phyloP scores from a whole-genome alignment of 179 eudicot genomes.

The Heliamphora pulchella region DNA sequence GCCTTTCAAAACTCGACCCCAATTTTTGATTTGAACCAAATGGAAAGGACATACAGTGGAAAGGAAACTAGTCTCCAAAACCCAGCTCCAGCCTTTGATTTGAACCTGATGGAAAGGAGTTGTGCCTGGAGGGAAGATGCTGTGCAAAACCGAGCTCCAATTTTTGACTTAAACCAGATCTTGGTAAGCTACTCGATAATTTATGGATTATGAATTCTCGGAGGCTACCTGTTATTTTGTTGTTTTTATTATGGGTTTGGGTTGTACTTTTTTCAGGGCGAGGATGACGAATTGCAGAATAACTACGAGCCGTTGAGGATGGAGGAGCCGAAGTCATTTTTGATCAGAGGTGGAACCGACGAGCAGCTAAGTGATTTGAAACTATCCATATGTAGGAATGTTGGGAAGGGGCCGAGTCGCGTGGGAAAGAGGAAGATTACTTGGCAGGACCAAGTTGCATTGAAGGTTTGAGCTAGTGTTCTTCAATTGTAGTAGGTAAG shows the following conservation, averaged over 20 bases:
- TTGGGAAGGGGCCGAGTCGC: constrained; percentile 35
- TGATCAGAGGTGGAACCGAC: constrained; percentile 24
- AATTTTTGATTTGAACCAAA: constrained; percentile 21
- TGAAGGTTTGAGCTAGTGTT: constrained; percentile 30
- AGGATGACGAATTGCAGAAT: constrained; percentile 31
- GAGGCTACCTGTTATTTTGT: not conserved
- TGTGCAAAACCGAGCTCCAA: constrained; percentile 30
- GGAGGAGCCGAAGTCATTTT: constrained; percentile 20
- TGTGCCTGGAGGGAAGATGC: constrained; percentile 22
- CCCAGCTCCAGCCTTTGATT: constrained; percentile 17
- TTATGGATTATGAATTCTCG: not conserved
- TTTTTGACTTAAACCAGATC: constrained; percentile 43
- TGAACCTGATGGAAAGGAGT: constrained; percentile 29
- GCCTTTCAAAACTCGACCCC: constrained; percentile 5
- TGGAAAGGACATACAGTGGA: constrained; percentile 13
- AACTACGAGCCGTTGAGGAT: constrained; percentile 15
- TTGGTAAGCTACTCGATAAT: constrained; percentile 27
- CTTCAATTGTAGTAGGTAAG: not conserved
- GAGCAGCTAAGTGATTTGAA: constrained; percentile 34
- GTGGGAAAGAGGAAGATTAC: constrained; percentile 43
- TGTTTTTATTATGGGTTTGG: not conserved
- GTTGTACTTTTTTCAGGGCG: constrained; percentile 23
- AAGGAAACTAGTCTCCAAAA: constrained; percentile 17
- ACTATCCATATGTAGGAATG: constrained; percentile 36
- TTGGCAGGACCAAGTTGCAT: constrained; percentile 53